Evolutionary conservation across 75 land plant genomes (phyloP).

Genomic region (Isoetes taiwanensis): DNA sequence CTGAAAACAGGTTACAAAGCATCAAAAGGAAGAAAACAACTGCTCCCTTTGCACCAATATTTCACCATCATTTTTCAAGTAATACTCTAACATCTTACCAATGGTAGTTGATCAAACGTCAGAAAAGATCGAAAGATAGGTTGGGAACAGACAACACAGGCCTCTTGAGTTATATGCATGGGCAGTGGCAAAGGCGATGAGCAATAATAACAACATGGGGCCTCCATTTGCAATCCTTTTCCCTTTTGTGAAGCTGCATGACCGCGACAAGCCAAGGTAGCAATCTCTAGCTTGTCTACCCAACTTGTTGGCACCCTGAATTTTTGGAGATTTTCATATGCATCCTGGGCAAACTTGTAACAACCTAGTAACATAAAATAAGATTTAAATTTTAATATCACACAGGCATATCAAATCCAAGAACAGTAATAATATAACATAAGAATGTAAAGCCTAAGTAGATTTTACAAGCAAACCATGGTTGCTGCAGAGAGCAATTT

Average conservation of each 20-base stretch:
- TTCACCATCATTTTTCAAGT: neutral
- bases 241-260: conserved; percentile 12
- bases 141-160: conserved; percentile 21
- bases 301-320: conserved; percentile 24
- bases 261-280: conserved; percentile 20
- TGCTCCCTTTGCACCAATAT: neutral
- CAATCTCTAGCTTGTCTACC: conserved; percentile 25
- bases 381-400: no score
- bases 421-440: neutral
- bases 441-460: no score
- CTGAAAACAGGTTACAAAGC: no score
- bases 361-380: conserved; percentile 21
- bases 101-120: conserved; percentile 28
- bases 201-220: conserved; percentile 21
- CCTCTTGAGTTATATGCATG: conserved; percentile 8
- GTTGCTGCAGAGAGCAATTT: no score
- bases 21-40: no score
- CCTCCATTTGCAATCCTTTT: conserved; percentile 1
- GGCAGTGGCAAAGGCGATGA: conserved; percentile 16
- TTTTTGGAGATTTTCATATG: conserved; percentile 19
- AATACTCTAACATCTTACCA: conserved; percentile 12
- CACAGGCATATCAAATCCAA: neutral
- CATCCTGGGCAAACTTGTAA: conserved; percentile 21
- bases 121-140: conserved; percentile 27
- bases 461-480: no score